A percentile compares a stretch with the other conserved stretches of the same genome.
These are phyloP conservation scores for Aspergillus incahuasiensis DNA, from an alignment of 495 filamentous ascomycete genomes.

Conservation along the genomic window DNA sequence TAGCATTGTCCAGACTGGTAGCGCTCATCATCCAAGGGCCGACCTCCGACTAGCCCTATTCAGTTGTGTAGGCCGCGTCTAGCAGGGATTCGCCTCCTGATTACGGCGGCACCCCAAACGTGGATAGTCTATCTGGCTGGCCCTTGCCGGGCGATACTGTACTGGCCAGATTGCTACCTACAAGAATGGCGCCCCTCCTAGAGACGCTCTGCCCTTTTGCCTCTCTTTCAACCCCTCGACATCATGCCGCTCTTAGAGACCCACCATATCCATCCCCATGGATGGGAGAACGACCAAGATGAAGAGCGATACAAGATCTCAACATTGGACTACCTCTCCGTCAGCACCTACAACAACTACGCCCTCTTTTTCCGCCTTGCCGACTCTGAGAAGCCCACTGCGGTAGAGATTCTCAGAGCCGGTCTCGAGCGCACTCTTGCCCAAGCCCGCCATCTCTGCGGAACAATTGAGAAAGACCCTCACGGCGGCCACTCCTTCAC, in stretches of 20 bases:
- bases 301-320: conserved; percentile 22
- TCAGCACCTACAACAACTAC: conserved; percentile 23
- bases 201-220: too few species aligned
- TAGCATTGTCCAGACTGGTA: too few species aligned
- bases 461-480: conserved; percentile 37
- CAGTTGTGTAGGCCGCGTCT: too few species aligned
- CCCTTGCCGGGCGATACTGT: too few species aligned
- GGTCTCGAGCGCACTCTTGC: conserved; percentile 39
- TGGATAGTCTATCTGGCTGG: too few species aligned
- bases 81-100: too few species aligned
- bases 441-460: conserved; percentile 38
- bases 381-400: conserved; percentile 26
- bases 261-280: conserved; percentile 12
- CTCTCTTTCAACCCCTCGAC: not conserved
- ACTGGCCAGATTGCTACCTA: too few species aligned
- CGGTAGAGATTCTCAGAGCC: conserved; percentile 20
- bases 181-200: too few species aligned
- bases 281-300: conserved; percentile 20
- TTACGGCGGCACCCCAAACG: too few species aligned
- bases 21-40: too few species aligned
- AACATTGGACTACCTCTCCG: conserved; percentile 19
- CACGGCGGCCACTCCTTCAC: conserved; percentile 33
- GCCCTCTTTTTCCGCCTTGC: conserved; percentile 35
- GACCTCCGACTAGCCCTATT: too few species aligned
- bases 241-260: conserved; percentile 11